Conservation (phyloP, 75 land plant species). For the Picea glauca region DNA sequence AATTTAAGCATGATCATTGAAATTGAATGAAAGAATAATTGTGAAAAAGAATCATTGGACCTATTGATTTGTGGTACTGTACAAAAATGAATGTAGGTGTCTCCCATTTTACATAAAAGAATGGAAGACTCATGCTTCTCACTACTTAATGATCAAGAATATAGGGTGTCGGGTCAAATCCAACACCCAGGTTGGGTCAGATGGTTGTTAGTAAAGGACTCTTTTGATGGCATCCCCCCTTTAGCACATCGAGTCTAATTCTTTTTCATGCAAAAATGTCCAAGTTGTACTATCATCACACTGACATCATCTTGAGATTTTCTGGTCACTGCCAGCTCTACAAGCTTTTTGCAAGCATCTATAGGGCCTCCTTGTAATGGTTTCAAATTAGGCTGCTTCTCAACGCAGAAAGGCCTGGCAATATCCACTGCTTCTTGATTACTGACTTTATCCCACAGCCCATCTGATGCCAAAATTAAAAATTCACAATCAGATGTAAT, state of each 20-base stretch:
- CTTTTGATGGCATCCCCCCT: not conserved
- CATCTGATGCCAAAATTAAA: slow-evolving; percentile 76
- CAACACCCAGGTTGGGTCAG: not conserved
- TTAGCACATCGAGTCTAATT: slow-evolving; percentile 17
- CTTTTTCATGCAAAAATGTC: slow-evolving; percentile 21
- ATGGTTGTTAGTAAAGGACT: not conserved
- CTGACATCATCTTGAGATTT: slow-evolving; percentile 63
- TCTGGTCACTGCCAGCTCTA: slow-evolving; percentile 36
- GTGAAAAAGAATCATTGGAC: not conserved
- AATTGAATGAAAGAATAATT: not conserved
- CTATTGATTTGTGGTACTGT: not conserved
- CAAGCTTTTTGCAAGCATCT: slow-evolving; percentile 52
- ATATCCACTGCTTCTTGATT: slow-evolving; percentile 79
- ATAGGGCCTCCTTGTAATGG: slow-evolving; percentile 14
- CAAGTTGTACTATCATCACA: slow-evolving; percentile 56
- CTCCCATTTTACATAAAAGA: slow-evolving; percentile 4
- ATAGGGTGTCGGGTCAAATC: not conserved
- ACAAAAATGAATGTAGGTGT: not conserved
- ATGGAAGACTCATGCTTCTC: not conserved
- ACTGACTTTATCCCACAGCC: slow-evolving; percentile 75
- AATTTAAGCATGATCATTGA: not conserved
- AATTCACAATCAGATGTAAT: slow-evolving; percentile 53
- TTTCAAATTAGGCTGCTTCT: not conserved
- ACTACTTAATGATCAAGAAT: not conserved
- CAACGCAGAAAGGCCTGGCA: slow-evolving; percentile 8